Evolutionary conservation across 371 early-diverging fungal genomes (phyloP).

Genomic region (Parasitella parasitica): DNA sequence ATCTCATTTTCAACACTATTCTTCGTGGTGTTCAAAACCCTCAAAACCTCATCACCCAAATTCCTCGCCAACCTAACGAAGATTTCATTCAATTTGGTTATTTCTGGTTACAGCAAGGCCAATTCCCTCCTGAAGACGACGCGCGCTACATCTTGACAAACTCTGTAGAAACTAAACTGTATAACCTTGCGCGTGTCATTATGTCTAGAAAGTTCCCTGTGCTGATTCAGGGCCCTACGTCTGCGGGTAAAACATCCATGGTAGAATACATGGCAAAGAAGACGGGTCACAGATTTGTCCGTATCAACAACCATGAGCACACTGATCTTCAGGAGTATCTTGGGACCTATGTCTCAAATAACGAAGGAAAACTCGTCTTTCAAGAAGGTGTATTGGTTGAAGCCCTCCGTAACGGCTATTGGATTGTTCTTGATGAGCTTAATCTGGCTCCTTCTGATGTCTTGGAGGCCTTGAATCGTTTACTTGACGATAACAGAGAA

Average conservation of each 20-base stretch:
- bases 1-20: slow-evolving; percentile 65
- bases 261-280: slow-evolving; percentile 95
- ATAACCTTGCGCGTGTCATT: slow-evolving; percentile 91
- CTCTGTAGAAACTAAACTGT: slow-evolving; percentile 84
- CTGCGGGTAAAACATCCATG: slow-evolving; percentile 99
- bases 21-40: slow-evolving; percentile 68
- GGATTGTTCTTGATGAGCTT: slow-evolving; percentile 99
- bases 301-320: slow-evolving; percentile 99
- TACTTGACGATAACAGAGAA: slow-evolving; percentile 99
- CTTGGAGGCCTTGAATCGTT: slow-evolving; percentile 98
- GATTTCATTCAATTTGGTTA: slow-evolving; percentile 78
- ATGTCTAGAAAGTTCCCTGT: slow-evolving; percentile 93
- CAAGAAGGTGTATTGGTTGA: slow-evolving; percentile 96
- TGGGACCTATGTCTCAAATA: slow-evolving; percentile 87
- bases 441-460: slow-evolving; percentile 99
- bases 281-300: slow-evolving; percentile 93
- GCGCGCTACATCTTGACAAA: slow-evolving; percentile 85
- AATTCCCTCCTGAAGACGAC: slow-evolving; percentile 49
- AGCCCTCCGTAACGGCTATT: slow-evolving; percentile 96
- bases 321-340: slow-evolving; percentile 99
- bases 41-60: slow-evolving; percentile 57
- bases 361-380: slow-evolving; percentile 87
- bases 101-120: slow-evolving; percentile 86
- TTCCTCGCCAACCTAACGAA: slow-evolving; percentile 65
- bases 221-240: slow-evolving; percentile 99